Evolutionary conservation across 768 basidiomycete species (phyloP), one percentile per base, ranked within the genome.

Genomic region (Sporobolomyces phaffii): DNA sequence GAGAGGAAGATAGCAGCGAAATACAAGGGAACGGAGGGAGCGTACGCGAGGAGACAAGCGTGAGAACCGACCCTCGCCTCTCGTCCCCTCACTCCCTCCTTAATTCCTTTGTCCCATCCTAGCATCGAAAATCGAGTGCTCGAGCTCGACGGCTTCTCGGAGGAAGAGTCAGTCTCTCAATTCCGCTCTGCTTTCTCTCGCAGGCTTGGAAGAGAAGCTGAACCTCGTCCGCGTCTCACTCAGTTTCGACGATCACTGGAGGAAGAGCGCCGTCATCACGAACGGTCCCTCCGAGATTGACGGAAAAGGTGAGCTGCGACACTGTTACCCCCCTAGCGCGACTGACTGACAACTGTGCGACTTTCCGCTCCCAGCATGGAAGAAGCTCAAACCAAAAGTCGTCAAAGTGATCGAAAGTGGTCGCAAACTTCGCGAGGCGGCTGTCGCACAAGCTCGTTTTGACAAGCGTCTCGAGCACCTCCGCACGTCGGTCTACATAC

Each of bases 321-420:
- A n/a, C n/a, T n/a, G n/a, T n/a, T n/a, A n/a, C n/a, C 4, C 7
- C 7, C 44, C 31, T 43, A 26, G 26, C 54, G 5, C 17, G 50
- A 13, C 20, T 34, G 50, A 14, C 22, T 31, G 13, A 6, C 5
- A 5, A 5, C 29, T 33, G 7, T 36, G 10, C 9, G 4, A 7
- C 15, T 15, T 34, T 18, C 24, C n/a, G 10, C 17, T 29, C 54
- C 6, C 54, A 58, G 56, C 28, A 18, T 58, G 56, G 56, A 20
- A 58, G 13, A 24, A 58, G 29, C 56, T 58, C 31, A 24, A 58
- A 38, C 56, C 56, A 8, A 45, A 58, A n/a, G 22, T 58, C 41
- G 13, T 44, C 56, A 58, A 58, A n/a, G 17, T 58, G 10, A n/a
- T 58, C 43, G 20, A 44, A 34, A 38, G 45, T 18, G 45, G 56